These are phyloP conservation scores for Sporothrix globosa DNA, from an alignment of 2,329 filamentous ascomycete genomes.

Conservation along the genomic window DNA sequence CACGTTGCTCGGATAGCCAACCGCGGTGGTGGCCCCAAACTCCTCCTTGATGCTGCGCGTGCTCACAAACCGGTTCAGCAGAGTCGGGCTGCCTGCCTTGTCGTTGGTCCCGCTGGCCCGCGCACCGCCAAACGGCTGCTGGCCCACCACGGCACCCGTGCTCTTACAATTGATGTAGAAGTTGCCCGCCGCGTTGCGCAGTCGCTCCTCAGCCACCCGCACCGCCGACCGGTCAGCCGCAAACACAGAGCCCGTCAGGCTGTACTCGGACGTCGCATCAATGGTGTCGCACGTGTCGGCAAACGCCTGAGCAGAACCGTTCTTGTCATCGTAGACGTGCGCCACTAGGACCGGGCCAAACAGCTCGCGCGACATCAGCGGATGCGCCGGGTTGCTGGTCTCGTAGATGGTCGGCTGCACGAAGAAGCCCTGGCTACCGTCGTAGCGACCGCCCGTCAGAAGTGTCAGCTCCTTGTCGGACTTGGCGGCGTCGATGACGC, in stretches of 20 bases:
- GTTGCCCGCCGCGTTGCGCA: slow-evolving; percentile 60
- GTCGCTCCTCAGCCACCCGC: slow-evolving; percentile 53
- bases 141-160: slow-evolving; percentile 58
- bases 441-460: slow-evolving; percentile 51
- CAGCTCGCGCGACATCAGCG: slow-evolving; percentile 52
- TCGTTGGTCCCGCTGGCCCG: slow-evolving; percentile 59
- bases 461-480: slow-evolving; percentile 48
- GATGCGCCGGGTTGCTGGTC: slow-evolving; percentile 48
- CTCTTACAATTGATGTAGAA: slow-evolving; percentile 64
- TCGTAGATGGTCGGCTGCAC: slow-evolving; percentile 54
- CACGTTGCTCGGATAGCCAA: slow-evolving; percentile 74
- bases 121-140: slow-evolving; percentile 60
- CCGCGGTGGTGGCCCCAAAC: slow-evolving; percentile 64
- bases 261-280: slow-evolving; percentile 73
- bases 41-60: slow-evolving; percentile 67
- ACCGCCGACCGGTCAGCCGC: slow-evolving; percentile 53
- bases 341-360: slow-evolving; percentile 54
- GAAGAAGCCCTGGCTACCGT: slow-evolving; percentile 50
- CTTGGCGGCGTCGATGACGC: slow-evolving; percentile 51
- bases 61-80: slow-evolving; percentile 56
- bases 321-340: slow-evolving; percentile 54
- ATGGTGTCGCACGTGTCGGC: slow-evolving; percentile 63
- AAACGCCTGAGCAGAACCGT: slow-evolving; percentile 49
- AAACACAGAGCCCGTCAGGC: slow-evolving; percentile 55
- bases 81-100: slow-evolving; percentile 57